phyloP scores from a whole-genome alignment of 257 asterid genomes.

The Cordia subcordata region DNA sequence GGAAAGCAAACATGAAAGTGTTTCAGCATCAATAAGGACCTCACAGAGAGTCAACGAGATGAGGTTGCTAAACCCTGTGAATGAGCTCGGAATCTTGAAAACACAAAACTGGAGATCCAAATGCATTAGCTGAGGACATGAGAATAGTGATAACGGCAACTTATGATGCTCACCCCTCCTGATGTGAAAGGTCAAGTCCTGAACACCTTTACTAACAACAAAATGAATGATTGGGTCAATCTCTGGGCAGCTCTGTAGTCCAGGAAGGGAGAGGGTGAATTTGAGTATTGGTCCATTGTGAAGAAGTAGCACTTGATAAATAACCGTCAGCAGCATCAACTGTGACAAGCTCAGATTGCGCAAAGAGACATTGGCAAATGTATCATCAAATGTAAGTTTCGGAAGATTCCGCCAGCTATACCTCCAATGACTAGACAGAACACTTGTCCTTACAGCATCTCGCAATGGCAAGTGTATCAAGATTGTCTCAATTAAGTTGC shows the following conservation, averaged over 20 bases:
- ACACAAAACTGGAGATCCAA: background rate
- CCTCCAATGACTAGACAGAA: no score
- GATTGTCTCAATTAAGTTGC: constrained; percentile 2
- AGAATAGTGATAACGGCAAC: constrained; percentile 7
- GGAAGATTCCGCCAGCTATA: background rate
- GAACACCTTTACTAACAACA: constrained; percentile 6
- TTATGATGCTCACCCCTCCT: background rate
- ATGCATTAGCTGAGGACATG: background rate
- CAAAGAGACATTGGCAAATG: background rate
- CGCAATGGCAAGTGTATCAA: constrained; percentile 5
- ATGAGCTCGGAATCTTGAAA: constrained; percentile 5
- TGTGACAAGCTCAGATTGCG: background rate
- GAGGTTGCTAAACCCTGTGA: constrained; percentile 9
- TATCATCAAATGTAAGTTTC: background rate
- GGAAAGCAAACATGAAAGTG: constrained; percentile 7
- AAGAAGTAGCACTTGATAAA: background rate
- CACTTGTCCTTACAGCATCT: no score
- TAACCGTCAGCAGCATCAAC: background rate
- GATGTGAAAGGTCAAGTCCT: background rate
- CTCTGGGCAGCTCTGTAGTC: background rate
- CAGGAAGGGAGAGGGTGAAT: constrained; percentile 8
- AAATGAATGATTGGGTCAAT: constrained; percentile 7
- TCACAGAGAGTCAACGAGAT: background rate
- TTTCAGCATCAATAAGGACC: background rate
- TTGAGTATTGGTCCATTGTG: constrained; percentile 9